phyloP scores from a whole-genome alignment of 2,329 filamentous ascomycete species.

The Colletotrichum limetticola region DNA sequence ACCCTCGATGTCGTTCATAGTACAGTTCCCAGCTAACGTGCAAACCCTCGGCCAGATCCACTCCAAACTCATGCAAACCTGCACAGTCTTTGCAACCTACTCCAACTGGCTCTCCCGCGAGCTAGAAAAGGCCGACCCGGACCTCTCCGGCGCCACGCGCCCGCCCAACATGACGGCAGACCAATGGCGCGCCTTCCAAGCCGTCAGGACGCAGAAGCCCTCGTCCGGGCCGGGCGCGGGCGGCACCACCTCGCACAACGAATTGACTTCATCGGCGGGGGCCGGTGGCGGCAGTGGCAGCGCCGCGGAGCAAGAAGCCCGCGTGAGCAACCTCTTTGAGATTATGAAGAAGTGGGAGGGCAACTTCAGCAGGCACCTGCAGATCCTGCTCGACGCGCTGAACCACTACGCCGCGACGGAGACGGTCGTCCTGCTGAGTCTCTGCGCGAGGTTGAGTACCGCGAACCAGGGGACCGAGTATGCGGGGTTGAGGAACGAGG shows the following conservation, averaged over 20 bases:
- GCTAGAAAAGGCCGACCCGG: constrained; percentile 84
- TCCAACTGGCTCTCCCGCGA: constrained; percentile 88
- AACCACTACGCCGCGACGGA: constrained; percentile 98
- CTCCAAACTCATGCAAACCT: constrained; percentile 96
- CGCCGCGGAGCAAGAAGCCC: constrained; percentile 46
- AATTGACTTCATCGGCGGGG: constrained; percentile 48
- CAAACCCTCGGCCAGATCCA: constrained; percentile 75
- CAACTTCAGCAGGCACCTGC: constrained; percentile 91
- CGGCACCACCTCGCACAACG: constrained; percentile 41
- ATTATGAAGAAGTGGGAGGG: constrained; percentile 92
- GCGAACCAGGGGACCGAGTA: constrained; percentile 81
- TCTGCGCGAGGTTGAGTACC: constrained; percentile 85
- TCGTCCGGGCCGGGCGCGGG: constrained; percentile 28
- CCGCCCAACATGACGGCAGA: constrained; percentile 69
- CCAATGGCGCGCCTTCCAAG: constrained; percentile 69
- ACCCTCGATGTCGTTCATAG: too few species aligned
- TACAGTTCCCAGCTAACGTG: too few species aligned
- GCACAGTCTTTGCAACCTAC: constrained; percentile 92
- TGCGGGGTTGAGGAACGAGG: constrained; percentile 68
- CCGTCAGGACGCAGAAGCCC: constrained; percentile 55
- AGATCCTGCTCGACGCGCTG: constrained; percentile 92
- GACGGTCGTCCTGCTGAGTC: constrained; percentile 90
- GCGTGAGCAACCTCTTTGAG: constrained; percentile 83
- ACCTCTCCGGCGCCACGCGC: constrained; percentile 70
- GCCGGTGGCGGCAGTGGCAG: constrained; percentile 25